Percentiles rank a stretch among this genome's conserved stretches.
These are phyloP conservation scores for Chlorella sorokiniana DNA, from an alignment of 139 green algal genomes.

Conservation along the genomic window DNA sequence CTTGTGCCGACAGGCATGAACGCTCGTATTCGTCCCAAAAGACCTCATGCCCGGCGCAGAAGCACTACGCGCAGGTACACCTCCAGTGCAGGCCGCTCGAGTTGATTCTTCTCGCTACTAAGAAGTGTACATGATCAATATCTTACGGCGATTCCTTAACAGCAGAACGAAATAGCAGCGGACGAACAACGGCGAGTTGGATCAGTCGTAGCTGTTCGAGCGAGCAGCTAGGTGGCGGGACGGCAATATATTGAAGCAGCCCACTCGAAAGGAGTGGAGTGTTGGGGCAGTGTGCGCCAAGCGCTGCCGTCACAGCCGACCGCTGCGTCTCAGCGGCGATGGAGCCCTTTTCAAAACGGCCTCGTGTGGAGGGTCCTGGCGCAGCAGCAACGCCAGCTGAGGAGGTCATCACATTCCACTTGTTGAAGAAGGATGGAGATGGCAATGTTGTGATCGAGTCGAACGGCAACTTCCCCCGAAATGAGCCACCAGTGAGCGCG, in stretches of 20 bases:
- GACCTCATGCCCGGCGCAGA: not conserved
- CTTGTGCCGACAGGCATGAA: too few species aligned
- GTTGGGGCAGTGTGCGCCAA: too few species aligned
- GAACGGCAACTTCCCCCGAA: slow-evolving; percentile 38
- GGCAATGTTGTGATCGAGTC: not conserved
- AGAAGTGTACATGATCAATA: too few species aligned
- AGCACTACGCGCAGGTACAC: not conserved
- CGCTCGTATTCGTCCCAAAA: not conserved
- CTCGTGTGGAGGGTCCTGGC: not conserved
- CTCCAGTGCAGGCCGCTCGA: too few species aligned
- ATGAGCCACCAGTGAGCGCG: slow-evolving; percentile 49
- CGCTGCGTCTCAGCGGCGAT: not conserved
- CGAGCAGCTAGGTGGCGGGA: too few species aligned
- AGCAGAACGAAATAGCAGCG: too few species aligned
- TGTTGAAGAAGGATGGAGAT: slow-evolving; percentile 16
- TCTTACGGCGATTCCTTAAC: too few species aligned
- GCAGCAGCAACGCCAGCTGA: not conserved
- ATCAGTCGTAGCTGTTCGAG: too few species aligned
- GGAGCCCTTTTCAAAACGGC: slow-evolving; percentile 24
- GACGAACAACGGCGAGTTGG: too few species aligned
- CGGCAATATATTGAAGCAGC: too few species aligned
- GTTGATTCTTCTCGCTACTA: too few species aligned
- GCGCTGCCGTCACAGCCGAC: not conserved
- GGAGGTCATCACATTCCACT: slow-evolving; percentile 42
- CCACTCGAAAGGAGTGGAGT: too few species aligned